A percentile compares a stretch with the other conserved stretches of the same genome.
Evolutionary conservation across 2,329 filamentous ascomycete species (phyloP).

Genomic region (Dactylellina cionopaga): DNA sequence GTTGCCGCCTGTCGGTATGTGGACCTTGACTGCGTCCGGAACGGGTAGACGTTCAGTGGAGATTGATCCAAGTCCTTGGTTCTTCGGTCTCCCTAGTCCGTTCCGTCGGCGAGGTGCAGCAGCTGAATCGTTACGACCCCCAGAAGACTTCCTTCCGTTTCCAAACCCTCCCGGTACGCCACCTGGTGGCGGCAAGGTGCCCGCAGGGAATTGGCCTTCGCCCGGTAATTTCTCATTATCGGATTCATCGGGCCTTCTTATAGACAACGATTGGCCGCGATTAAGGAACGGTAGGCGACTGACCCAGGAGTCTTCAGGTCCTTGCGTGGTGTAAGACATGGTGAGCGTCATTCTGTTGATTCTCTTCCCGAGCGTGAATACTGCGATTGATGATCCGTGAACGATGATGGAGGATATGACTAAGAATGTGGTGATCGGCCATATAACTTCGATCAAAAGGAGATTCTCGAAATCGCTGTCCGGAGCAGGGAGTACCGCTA

Average conservation of each 20-base stretch:
- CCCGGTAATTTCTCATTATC: slow-evolving; percentile 67
- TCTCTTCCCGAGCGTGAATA: slow-evolving; percentile 95
- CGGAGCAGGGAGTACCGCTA: slow-evolving; percentile 69
- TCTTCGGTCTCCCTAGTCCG: slow-evolving; percentile 61
- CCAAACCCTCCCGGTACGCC: slow-evolving; percentile 80
- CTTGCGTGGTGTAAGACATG: slow-evolving; percentile 91
- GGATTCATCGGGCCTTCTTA: slow-evolving; percentile 72
- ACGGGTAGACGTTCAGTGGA: slow-evolving; percentile 57
- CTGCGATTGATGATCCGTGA: slow-evolving; percentile 96
- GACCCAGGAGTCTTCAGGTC: slow-evolving; percentile 96
- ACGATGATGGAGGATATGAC: slow-evolving; percentile 94
- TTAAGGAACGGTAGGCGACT: slow-evolving; percentile 84
- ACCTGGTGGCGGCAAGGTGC: slow-evolving; percentile 73
- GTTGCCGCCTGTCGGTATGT: slow-evolving; percentile 42
- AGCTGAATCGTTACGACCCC: slow-evolving; percentile 88
- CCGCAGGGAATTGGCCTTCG: slow-evolving; percentile 69
- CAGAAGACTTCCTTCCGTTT: slow-evolving; percentile 79
- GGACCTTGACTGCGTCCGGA: slow-evolving; percentile 34
- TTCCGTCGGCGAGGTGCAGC: slow-evolving; percentile 73
- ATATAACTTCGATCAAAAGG: slow-evolving; percentile 83
- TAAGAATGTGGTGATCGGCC: slow-evolving; percentile 94
- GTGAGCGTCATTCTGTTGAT: slow-evolving; percentile 80
- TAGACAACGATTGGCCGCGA: slow-evolving; percentile 83
- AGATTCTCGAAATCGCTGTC: slow-evolving; percentile 69
- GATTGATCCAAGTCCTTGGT: slow-evolving; percentile 61